phyloP scores from a whole-genome alignment of 306 rosid genomes.

The Gastrolobium villosum region DNA sequence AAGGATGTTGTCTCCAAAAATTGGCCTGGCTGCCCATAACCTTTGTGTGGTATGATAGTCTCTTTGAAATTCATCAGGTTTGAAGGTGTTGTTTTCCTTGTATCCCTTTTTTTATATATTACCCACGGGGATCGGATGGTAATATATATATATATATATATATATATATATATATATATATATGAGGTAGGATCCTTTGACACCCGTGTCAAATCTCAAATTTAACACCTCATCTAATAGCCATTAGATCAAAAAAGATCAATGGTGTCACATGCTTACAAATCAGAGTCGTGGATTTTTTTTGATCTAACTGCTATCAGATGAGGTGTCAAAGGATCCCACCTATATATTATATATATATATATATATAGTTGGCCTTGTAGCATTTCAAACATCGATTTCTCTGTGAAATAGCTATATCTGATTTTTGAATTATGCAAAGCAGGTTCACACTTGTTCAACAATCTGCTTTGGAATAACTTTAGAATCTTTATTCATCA shows the following conservation, averaged over 20 bases:
- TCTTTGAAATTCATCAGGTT: slow-evolving; percentile 9
- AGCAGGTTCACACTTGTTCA: neutral
- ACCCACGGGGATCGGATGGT: neutral
- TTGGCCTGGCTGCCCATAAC: slow-evolving; percentile 80
- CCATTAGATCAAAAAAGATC: no score
- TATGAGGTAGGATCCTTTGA: no score
- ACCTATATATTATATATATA: no score
- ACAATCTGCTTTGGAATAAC: neutral
- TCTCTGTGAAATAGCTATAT: neutral
- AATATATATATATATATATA: no score
- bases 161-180: neutral
- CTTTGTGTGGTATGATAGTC: neutral
- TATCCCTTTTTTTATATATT: neutral
- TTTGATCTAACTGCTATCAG: no score
- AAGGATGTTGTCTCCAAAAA: slow-evolving; percentile 51
- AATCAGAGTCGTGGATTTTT: no score
- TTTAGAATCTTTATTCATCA: neutral
- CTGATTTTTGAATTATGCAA: neutral
- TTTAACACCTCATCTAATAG: no score
- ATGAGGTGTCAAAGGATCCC: no score
- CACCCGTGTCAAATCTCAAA: no score
- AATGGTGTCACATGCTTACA: no score
- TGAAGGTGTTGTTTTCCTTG: slow-evolving; percentile 25
- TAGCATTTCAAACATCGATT: slow-evolving; percentile 28
- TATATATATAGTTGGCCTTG: neutral